Evolutionary conservation across 768 basidiomycete species (phyloP).

Genomic region (Lentinula sp.): DNA sequence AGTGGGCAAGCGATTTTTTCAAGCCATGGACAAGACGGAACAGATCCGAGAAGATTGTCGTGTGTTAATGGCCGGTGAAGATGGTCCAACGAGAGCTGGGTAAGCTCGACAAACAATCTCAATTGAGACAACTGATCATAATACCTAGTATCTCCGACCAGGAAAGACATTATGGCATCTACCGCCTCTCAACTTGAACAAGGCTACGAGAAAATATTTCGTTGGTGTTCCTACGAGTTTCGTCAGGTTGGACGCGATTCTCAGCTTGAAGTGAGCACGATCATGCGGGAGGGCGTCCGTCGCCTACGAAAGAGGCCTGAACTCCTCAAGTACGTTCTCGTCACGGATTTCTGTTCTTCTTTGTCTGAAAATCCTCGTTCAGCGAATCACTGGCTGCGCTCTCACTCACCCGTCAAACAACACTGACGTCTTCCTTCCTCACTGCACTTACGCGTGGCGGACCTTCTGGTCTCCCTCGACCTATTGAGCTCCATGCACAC

Average conservation of each 20-base stretch:
- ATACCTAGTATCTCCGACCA: constrained; percentile 20
- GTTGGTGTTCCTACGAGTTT: constrained; percentile 84
- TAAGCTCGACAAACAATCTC: constrained; percentile 21
- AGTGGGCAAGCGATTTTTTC: constrained; percentile 70
- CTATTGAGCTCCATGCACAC: constrained; percentile 97
- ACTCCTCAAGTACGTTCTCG: constrained; percentile 54
- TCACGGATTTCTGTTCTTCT: not conserved
- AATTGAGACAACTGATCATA: not conserved
- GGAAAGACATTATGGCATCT: constrained; percentile 83
- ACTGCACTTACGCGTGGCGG: constrained; percentile 86
- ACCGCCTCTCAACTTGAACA: constrained; percentile 82
- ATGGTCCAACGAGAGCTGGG: constrained; percentile 74
- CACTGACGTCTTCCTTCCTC: constrained; percentile 77
- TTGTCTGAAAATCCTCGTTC: not conserved
- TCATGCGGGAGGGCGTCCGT: constrained; percentile 66
- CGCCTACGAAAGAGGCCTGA: constrained; percentile 76
- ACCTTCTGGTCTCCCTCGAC: constrained; percentile 77
- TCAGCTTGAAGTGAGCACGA: constrained; percentile 59
- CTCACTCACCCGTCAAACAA: constrained; percentile 75
- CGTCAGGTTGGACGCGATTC: constrained; percentile 69
- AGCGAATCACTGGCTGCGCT: constrained; percentile 72
- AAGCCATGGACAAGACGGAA: constrained; percentile 83
- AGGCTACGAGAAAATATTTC: constrained; percentile 83
- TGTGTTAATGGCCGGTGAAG: constrained; percentile 82
- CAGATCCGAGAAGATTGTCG: constrained; percentile 79